Conservation (phyloP, 2,329 filamentous ascomycete genomes). For the Exserohilum rostratum region DNA sequence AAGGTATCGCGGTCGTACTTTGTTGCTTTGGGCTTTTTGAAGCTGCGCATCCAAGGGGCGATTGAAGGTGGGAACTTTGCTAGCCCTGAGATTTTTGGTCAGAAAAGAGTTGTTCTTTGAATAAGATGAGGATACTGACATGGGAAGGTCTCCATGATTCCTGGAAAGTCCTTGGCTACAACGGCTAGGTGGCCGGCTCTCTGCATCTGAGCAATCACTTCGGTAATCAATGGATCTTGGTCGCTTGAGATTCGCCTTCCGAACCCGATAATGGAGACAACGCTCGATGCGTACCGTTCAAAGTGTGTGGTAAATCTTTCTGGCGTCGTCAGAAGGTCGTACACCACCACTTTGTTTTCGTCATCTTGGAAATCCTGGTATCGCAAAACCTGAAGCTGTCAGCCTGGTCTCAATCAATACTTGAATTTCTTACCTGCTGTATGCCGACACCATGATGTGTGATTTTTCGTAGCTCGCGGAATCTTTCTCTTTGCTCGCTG, state of each 20-base stretch:
- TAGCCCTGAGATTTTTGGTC: constrained; percentile 45
- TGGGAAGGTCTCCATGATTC: constrained; percentile 63
- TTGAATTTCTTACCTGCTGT: constrained; percentile 54
- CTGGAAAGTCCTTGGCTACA: constrained; percentile 61
- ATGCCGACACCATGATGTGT: constrained; percentile 45
- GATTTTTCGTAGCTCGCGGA: constrained; percentile 39
- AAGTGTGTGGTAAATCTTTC: constrained; percentile 60
- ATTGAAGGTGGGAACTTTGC: constrained; percentile 59
- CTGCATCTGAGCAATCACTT: constrained; percentile 64
- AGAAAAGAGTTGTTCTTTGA: not conserved
- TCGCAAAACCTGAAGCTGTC: constrained; percentile 17
- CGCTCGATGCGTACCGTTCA: constrained; percentile 60
- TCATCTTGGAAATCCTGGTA: constrained; percentile 66
- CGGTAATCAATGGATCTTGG: constrained; percentile 63
- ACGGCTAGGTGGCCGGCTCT: constrained; percentile 60
- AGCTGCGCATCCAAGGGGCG: constrained; percentile 44
- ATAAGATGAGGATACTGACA: not conserved
- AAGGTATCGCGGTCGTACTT: constrained; percentile 38
- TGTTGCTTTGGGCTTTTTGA: constrained; percentile 28
- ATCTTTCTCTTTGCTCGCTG: constrained; percentile 34
- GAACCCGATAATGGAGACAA: constrained; percentile 63
- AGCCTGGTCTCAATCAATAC: not conserved
- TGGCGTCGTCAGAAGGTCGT: constrained; percentile 54
- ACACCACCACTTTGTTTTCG: constrained; percentile 61
- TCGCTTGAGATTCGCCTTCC: constrained; percentile 58